Percentiles rank a stretch among this genome's conserved stretches.
These are phyloP conservation scores for Saccharomyces uvarum DNA, from an alignment of 1,139 yeast species.

Conservation along the genomic window DNA sequence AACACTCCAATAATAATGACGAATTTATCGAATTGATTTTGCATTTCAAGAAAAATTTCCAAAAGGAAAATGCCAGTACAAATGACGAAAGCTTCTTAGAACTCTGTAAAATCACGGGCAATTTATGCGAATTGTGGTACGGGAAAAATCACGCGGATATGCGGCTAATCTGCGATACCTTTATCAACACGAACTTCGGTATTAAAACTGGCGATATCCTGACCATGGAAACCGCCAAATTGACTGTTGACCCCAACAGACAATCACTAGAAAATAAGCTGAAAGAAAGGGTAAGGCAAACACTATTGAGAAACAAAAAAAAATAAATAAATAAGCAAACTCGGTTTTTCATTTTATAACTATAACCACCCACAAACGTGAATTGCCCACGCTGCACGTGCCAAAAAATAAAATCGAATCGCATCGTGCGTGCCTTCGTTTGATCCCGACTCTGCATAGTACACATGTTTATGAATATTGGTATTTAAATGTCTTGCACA, in stretches of 20 bases:
- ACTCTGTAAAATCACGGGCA: constrained; percentile 22
- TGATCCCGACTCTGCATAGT: not conserved
- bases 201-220: constrained; percentile 5
- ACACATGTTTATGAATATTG: not conserved
- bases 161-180: constrained; percentile 16
- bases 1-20: constrained; percentile 47
- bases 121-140: constrained; percentile 22
- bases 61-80: constrained; percentile 6
- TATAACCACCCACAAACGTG: not conserved
- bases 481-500: not conserved
- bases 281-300: constrained; percentile 12
- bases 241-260: constrained; percentile 19
- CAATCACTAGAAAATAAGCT: constrained; percentile 20
- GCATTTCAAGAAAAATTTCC: constrained; percentile 45
- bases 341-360: not conserved
- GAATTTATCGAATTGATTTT: constrained; percentile 52
- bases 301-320: not conserved
- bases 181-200: constrained; percentile 14
- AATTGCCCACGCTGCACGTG: not conserved
- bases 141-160: constrained; percentile 16
- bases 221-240: not conserved
- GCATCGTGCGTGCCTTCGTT: not conserved
- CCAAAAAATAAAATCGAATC: not conserved
- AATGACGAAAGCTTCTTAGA: constrained; percentile 16
- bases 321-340: not conserved